Conservation (phyloP, 1,139 yeast genomes). For the Diutina catenulata region DNA sequence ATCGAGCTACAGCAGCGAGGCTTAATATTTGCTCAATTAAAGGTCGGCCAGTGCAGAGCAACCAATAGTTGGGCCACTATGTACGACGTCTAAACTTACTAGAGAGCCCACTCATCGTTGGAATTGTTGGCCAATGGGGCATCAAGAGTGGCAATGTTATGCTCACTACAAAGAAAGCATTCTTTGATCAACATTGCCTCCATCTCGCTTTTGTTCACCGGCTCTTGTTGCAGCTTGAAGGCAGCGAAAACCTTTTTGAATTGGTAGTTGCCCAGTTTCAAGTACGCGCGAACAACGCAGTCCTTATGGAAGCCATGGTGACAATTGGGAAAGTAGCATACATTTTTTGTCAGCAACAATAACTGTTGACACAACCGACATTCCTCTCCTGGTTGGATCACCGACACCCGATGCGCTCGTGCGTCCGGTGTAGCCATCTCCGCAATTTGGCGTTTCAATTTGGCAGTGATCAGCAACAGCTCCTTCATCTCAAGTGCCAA, state of each 20-base stretch:
- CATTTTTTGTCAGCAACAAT: slow-evolving; percentile 57
- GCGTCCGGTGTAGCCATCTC: slow-evolving; percentile 35
- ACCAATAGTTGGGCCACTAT: too few species aligned
- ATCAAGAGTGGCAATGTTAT: slow-evolving; percentile 62
- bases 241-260: slow-evolving; percentile 39
- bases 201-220: slow-evolving; percentile 26
- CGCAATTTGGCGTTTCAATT: slow-evolving; percentile 47
- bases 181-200: slow-evolving; percentile 52
- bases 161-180: slow-evolving; percentile 75
- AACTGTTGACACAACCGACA: slow-evolving; percentile 64
- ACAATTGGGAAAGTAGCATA: slow-evolving; percentile 68
- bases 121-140: slow-evolving; percentile 25
- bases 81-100: too few species aligned
- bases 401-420: slow-evolving; percentile 20
- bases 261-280: slow-evolving; percentile 51
- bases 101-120: too few species aligned
- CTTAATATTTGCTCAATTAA: too few species aligned
- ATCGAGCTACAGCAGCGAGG: too few species aligned
- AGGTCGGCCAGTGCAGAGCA: too few species aligned
- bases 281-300: slow-evolving; percentile 54
- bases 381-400: slow-evolving; percentile 75
- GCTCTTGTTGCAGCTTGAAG: slow-evolving; percentile 12
- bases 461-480: slow-evolving; percentile 52
- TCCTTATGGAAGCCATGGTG: slow-evolving; percentile 86
- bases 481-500: slow-evolving; percentile 70